Base-by-base conservation (phyloP, 2,329 filamentous ascomycete genomes). In the Aspergillus alliaceus region DNA sequence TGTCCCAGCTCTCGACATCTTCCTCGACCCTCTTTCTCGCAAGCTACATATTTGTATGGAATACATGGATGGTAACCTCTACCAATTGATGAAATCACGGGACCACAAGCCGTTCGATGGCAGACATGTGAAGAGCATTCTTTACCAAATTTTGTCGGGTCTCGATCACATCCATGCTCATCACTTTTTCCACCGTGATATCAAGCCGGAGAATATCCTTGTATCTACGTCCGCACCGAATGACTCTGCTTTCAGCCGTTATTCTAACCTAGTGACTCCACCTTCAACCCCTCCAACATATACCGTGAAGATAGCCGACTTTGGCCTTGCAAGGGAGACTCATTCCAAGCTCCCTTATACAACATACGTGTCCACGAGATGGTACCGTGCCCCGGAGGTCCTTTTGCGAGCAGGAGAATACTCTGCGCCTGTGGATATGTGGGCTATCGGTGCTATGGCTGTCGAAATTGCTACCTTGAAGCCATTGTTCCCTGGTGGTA, bases 41-140 rank as follows among this genome's bases (percentile, higher is more conserved):
- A 96, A 97, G 78, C 86, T 99, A 44, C 95, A 99, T 77, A 99
- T 99, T 65, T 88, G 86, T 71, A 99, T 99, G 95, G 95, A 99
- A 79, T 97, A 96, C 77, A 99, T 99, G 95, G 95, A 99, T 74
- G 95, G 95, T 51, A 99, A 99, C 75, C 83, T 99, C 1, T 99
- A 99, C 76, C 95, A 99, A 76, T 79, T 99, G 62, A 99, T 99
- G 95, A 99, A 99, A 80, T 89, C 95, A 52, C 87, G 95, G 59
- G 95, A 99, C 66, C 93, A 97, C 81, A 98, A 98, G 77, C 89
- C 83, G 62, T 83, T 99, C 27, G 95, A 99, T 70, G 90, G 90
- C 54, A 86, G 84, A 59, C 96, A 91, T 68, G 95, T 99, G 59
- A 98, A 99, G 83, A 98, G 93, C 79, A 96, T 99, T 61, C 82